Evolutionary conservation across 2,329 filamentous ascomycete species (phyloP), one percentile per base, ranked within the genome.

Genomic region (Fusarium agapanthi): DNA sequence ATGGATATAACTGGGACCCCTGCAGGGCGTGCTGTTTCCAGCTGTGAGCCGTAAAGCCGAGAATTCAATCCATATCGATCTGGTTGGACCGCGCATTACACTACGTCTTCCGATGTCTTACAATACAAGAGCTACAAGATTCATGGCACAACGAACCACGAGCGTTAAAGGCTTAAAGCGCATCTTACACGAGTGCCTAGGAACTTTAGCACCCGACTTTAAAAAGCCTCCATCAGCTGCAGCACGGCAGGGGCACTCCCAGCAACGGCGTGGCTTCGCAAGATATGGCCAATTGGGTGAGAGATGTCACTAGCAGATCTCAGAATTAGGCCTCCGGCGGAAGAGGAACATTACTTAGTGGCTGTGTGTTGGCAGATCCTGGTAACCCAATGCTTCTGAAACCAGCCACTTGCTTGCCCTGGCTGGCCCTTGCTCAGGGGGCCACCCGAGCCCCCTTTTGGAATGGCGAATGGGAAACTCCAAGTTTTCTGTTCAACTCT

Each of bases 361-460:
- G 76, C 67, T 75, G 56, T 65, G 71, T 45, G 63, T 20, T 62
- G 66, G 41, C 38, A 55, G n/a, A 44, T 55, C 64, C 55, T 54
- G 28, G 62, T 37, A 62, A 58, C 54, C 64, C 50, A 44, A 72
- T 65, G 62, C 58, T 72, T 68, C 76, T 77, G 76, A 77, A 77
- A 77, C 76, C 71, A 69, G 74, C 74, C 74, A 74, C 70, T 58
- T 38, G 63, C 53, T 71, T 58, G 60, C 65, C 67, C 71, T 66
- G 45, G 57, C 59, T 70, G 60, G 61, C 67, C 65, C 72, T 67
- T 43, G 58, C 54, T 72, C 68, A 69, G 65, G 69, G 65, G 64
- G 50, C 48, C 61, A 54, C 63, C 65, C 59, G 24, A 45, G 18
- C 66, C 66, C 50, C 60, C 58, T 56, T 74, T 67, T 58, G 57